These are phyloP conservation scores for Camellia oleifera DNA, from an alignment of 179 eudicot species.

Conservation along the genomic window DNA sequence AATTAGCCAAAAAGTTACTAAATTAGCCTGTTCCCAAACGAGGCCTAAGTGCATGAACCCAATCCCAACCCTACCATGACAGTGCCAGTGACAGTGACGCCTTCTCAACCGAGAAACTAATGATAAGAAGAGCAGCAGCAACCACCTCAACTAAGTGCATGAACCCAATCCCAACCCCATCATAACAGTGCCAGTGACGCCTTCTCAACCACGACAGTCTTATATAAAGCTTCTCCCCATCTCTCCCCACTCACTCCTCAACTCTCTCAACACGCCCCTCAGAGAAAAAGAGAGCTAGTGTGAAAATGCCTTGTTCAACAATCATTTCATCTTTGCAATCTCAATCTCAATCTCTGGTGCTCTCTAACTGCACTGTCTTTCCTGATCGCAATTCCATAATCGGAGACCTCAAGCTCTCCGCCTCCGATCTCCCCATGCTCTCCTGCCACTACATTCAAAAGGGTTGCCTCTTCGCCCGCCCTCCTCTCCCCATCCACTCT, in stretches of 20 bases:
- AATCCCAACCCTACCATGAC: too few species aligned
- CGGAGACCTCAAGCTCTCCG: constrained; percentile 43
- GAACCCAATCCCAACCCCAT: too few species aligned
- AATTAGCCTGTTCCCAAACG: too few species aligned
- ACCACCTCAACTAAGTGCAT: too few species aligned
- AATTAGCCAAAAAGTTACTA: too few species aligned
- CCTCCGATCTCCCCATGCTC: constrained; percentile 90
- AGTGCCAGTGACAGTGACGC: too few species aligned
- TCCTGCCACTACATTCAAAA: constrained; percentile 96
- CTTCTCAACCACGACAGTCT: neutral
- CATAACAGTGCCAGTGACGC: too few species aligned
- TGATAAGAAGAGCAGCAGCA: too few species aligned
- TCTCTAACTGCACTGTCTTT: constrained; percentile 32
- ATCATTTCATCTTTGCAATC: neutral
- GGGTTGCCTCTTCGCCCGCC: constrained; percentile 63
- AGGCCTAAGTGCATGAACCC: too few species aligned
- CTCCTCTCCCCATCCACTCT: constrained; percentile 18
- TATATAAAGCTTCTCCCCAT: constrained; percentile 24
- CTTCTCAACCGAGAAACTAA: too few species aligned
- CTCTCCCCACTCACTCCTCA: neutral
- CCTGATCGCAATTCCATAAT: constrained; percentile 27
- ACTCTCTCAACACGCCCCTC: neutral
- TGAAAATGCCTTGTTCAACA: constrained; percentile 47
- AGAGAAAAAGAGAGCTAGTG: too few species aligned
- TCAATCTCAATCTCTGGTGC: neutral